phyloP scores from a whole-genome alignment of 805 yeast genomes.

The Candida sithepensis region DNA sequence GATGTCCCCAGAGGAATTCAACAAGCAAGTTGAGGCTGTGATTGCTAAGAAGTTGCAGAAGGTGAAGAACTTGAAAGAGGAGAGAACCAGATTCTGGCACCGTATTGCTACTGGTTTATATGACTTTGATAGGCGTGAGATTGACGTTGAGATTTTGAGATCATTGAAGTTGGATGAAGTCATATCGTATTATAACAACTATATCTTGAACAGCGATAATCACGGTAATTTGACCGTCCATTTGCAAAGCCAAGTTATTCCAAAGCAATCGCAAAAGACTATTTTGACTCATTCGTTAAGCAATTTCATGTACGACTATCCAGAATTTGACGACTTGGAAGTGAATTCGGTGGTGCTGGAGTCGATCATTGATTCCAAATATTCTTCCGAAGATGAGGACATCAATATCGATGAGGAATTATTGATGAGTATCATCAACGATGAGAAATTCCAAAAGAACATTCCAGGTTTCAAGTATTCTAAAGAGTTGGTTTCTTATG shows the following conservation, averaged over 20 bases:
- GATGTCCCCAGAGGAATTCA: constrained; percentile 62
- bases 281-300: constrained; percentile 25
- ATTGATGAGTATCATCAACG: constrained; percentile 9
- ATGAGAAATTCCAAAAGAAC: constrained; percentile 13
- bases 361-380: constrained; percentile 15
- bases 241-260: constrained; percentile 50
- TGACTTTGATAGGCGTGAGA: constrained; percentile 59
- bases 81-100: constrained; percentile 60
- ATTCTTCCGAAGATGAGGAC: constrained; percentile 2
- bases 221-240: constrained; percentile 53
- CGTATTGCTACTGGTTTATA: constrained; percentile 73
- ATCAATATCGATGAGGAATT: constrained; percentile 8
- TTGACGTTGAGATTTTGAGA: constrained; percentile 55
- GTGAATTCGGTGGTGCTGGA: constrained; percentile 22
- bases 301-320: constrained; percentile 27
- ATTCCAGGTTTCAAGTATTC: constrained; percentile 20
- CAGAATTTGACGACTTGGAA: constrained; percentile 27
- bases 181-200: constrained; percentile 46
- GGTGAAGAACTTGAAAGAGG: constrained; percentile 76
- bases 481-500: constrained; percentile 14
- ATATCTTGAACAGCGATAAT: constrained; percentile 29
- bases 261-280: constrained; percentile 19
- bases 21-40: constrained; percentile 66
- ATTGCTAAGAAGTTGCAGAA: constrained; percentile 64
- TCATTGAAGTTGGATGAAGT: constrained; percentile 55